Evolutionary conservation across 768 basidiomycete species (phyloP), one percentile per base, ranked within the genome.

Genomic region (Phlebiopsis gigantea): DNA sequence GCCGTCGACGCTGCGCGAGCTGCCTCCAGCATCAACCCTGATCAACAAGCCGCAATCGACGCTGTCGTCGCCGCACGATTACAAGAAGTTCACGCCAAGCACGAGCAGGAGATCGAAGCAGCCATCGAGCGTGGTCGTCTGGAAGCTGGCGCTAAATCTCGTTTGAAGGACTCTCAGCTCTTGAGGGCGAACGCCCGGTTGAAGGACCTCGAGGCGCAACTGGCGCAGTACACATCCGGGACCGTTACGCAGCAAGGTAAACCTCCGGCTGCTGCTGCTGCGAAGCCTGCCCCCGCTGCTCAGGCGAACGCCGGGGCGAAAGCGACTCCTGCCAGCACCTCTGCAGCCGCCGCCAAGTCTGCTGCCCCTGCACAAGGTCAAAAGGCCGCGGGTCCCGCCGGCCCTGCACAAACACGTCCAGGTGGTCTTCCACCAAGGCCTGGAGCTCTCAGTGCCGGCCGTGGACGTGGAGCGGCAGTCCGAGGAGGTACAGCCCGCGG

Each of bases 161-260:
- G 85, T 66, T 61, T 91, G 43, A 90, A 90, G 71, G 89, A 92
- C 61, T 72, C 74, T 1, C 87, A 87, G 61, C 72, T 90, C n/a
- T 75, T 83, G 28, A 79, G 75, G 50, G 73, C 80, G 9, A 82
- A 88, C 64, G 72, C 71, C 56, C 79, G 77, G 56, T 72, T 89
- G 49, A 90, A 88, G 71, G 83, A 86, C 6, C 73, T 89, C 31
- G 88, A 90, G 63, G 75, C 76, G 10, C 80, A 83, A 56, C 79
- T 88, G 31, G 67, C 79, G 42, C 79, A 79, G 57, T 81, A 79
- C 79, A 77, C 78, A 46, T 69, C 73, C 0, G 82, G 84, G 2
- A 44, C 77, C 2, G 22, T 46, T 21, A 25, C 21, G 17, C 53
- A 8, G 8, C 56, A 47, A 45, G 43, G 26, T 26, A 8, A 25